Percentiles rank a stretch among this genome's conserved stretches.
Evolutionary conservation across 2,329 filamentous ascomycete species (phyloP).

Genomic region (Thermoascus crustaceus): DNA sequence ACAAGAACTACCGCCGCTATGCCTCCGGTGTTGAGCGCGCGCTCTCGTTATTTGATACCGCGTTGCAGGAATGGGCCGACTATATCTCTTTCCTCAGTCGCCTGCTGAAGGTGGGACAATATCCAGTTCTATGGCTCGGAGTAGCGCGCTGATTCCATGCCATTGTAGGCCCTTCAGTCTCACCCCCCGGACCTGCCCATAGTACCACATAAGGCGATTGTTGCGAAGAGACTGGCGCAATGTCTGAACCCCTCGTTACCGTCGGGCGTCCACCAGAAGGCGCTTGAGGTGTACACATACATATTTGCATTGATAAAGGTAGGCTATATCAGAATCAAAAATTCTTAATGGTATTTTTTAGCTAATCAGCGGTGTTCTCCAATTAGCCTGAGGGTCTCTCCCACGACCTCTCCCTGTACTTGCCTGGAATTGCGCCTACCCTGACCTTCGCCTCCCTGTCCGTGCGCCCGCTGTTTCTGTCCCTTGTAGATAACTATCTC

Average conservation of each 20-base stretch:
- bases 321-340: conserved; percentile 18
- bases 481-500: conserved; percentile 73
- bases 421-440: conserved; percentile 80
- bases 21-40: conserved; percentile 79
- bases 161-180: conserved; percentile 68
- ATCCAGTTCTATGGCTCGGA: not conserved
- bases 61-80: conserved; percentile 96
- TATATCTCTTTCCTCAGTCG: conserved; percentile 95
- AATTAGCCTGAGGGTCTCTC: conserved; percentile 61
- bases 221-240: conserved; percentile 88
- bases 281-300: conserved; percentile 85
- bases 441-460: conserved; percentile 91
- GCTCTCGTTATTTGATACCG: conserved; percentile 81
- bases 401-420: conserved; percentile 74
- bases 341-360: not conserved
- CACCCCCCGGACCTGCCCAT: conserved; percentile 63
- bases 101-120: conserved; percentile 64
- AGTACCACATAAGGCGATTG: conserved; percentile 71
- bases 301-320: conserved; percentile 80
- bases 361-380: conserved; percentile 10
- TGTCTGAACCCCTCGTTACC: conserved; percentile 89
- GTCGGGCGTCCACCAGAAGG: conserved; percentile 95
- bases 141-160: not conserved
- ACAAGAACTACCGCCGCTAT: conserved; percentile 76
- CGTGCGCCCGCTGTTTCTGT: conserved; percentile 76